Conservation (phyloP, 345 rosid genomes). For the Nasturtium officinale region DNA sequence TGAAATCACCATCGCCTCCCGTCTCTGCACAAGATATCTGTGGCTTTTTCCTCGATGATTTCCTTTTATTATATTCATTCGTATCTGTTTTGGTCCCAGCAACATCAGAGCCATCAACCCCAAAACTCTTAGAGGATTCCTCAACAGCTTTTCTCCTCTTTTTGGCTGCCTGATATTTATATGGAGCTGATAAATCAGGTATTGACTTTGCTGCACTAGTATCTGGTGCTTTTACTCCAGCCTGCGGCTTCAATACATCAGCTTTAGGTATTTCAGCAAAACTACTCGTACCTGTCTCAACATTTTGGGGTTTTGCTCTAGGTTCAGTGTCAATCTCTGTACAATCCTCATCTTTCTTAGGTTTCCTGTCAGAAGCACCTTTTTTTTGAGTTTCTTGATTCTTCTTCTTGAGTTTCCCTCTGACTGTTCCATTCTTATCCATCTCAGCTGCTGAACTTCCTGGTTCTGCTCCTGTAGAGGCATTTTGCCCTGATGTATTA, state of each 20-base stretch:
- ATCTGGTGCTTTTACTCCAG: conserved; percentile 34
- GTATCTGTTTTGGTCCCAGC: conserved; percentile 29
- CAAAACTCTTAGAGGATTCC: conserved; percentile 49
- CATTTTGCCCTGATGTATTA: conserved; percentile 43
- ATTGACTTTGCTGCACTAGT: conserved; percentile 25
- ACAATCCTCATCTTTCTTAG: conserved; percentile 44
- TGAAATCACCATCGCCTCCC: conserved; percentile 44
- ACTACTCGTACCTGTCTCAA: conserved; percentile 18
- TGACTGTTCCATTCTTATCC: conserved; percentile 24
- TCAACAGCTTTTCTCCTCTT: conserved; percentile 47
- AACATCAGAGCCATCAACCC: conserved; percentile 41
- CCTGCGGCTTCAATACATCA: conserved; percentile 38
- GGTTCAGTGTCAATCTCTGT: conserved; percentile 34
- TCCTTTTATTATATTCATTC: conserved; percentile 42
- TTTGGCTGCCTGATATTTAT: conserved; percentile 42
- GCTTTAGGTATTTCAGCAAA: conserved; percentile 41
- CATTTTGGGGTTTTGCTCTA: conserved; percentile 18
- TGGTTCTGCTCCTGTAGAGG: conserved; percentile 35
- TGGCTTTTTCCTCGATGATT: conserved; percentile 59
- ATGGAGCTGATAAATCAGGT: conserved; percentile 36
- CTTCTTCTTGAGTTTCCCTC: conserved; percentile 14
- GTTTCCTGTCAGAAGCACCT: conserved; percentile 37
- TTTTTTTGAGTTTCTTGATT: conserved; percentile 29
- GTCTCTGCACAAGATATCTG: conserved; percentile 43
- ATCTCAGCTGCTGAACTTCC: conserved; percentile 28